A percentile compares a stretch with the other conserved stretches of the same genome.
Evolutionary conservation across 1,139 yeast species (phyloP).

Genomic region (Blastobotrys malaysiensis): DNA sequence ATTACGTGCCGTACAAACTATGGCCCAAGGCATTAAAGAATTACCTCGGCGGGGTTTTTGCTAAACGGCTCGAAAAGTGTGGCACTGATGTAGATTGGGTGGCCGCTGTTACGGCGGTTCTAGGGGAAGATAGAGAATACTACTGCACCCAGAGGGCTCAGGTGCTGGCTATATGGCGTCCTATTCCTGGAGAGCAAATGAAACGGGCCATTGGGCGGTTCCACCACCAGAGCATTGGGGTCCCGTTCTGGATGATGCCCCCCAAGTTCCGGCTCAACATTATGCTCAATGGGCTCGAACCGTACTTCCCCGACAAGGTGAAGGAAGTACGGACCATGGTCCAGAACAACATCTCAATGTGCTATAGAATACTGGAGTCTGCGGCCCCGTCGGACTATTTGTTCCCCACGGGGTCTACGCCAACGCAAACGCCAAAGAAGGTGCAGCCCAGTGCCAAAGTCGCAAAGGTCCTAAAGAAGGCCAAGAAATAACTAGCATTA

Average conservation of each 20-base stretch:
- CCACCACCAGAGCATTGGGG: constrained; percentile 5
- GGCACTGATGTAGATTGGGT: not conserved
- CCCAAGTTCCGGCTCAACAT: constrained; percentile 7
- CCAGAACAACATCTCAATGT: constrained; percentile 5
- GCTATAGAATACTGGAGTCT: constrained; percentile 2
- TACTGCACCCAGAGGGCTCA: constrained; percentile 3
- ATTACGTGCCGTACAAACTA: not conserved
- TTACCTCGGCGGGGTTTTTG: not conserved
- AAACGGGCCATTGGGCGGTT: not conserved
- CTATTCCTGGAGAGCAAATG: constrained; percentile 3
- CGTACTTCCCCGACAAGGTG: constrained; percentile 3
- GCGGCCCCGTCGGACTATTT: constrained; percentile 4
- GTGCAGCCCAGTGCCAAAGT: not conserved
- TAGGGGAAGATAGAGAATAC: constrained; percentile 1
- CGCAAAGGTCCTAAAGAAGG: not conserved
- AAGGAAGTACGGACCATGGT: constrained; percentile 2
- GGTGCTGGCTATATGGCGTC: constrained; percentile 2
- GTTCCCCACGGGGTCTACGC: not conserved
- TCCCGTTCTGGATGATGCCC: constrained; percentile 8
- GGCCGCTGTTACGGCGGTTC: not conserved
- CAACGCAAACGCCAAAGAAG: not conserved
- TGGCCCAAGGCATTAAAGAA: constrained; percentile 1
- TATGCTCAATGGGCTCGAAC: constrained; percentile 7
- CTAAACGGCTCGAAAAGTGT: constrained; percentile 1
- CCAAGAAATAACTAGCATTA: not conserved